Evolutionary conservation across 495 filamentous ascomycete genomes (phyloP).

Genomic region (Penicillium atrosanguineum): DNA sequence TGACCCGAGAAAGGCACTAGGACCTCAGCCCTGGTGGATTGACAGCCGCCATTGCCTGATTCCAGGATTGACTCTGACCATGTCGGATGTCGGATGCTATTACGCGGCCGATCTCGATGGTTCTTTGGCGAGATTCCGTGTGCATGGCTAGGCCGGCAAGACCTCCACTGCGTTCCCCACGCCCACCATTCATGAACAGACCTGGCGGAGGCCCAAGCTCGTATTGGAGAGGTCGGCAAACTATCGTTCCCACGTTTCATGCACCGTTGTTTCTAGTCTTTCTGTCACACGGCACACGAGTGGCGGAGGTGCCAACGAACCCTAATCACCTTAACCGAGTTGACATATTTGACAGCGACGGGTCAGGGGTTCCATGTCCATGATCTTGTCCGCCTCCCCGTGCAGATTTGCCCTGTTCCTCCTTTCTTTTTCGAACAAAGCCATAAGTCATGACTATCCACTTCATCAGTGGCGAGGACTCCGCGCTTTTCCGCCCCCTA

Average conservation of each 20-base stretch:
- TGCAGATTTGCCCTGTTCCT: not conserved
- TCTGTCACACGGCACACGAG: not conserved
- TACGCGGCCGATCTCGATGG: constrained; percentile 7
- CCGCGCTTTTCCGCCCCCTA: constrained; percentile 53
- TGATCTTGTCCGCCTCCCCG: not conserved
- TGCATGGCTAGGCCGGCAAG: not conserved
- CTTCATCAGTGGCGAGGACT: constrained; percentile 20
- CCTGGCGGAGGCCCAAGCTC: constrained; percentile 1
- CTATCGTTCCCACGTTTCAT: constrained; percentile 2
- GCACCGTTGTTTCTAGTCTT: constrained; percentile 13
- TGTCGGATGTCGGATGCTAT: constrained; percentile 6
- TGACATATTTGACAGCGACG: constrained; percentile 13
- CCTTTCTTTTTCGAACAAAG: not conserved
- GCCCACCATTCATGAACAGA: not conserved
- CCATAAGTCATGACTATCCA: constrained; percentile 22
- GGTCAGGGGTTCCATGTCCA: not conserved
- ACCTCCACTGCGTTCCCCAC: constrained; percentile 2
- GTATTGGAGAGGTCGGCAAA: constrained; percentile 5
- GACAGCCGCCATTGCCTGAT: not conserved
- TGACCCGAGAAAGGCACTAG: not conserved
- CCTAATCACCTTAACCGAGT: constrained; percentile 18
- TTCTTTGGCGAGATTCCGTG: constrained; percentile 1
- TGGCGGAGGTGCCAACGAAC: constrained; percentile 7
- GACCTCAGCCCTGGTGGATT: not conserved
- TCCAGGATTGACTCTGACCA: constrained; percentile 1